These are phyloP conservation scores for Bacterosira constricta DNA, from an alignment of 108 stramenopile genomes.

Conservation along the genomic window DNA sequence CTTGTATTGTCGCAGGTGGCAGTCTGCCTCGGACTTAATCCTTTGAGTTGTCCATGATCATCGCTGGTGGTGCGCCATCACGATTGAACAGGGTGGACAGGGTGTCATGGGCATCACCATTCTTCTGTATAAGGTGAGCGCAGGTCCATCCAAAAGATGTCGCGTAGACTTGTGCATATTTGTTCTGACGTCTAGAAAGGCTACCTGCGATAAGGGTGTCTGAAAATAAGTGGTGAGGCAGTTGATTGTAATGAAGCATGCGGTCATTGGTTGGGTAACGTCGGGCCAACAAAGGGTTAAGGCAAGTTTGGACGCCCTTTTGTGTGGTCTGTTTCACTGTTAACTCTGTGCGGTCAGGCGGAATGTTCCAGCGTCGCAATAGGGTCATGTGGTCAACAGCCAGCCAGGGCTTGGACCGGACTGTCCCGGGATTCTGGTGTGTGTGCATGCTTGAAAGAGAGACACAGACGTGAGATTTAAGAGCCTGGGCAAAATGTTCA, in stretches of 20 bases:
- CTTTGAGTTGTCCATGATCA: conserved; percentile 33
- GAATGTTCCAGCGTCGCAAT: conserved; percentile 22
- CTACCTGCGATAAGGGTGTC: conserved; percentile 12
- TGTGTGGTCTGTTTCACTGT: conserved; percentile 43
- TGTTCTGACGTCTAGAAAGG: conserved; percentile 12
- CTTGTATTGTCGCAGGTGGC: conserved; percentile 13
- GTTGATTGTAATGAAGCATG: conserved; percentile 21
- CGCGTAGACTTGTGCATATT: conserved; percentile 23
- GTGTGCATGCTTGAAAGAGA: too few relatives aligned
- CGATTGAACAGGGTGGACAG: conserved; percentile 11
- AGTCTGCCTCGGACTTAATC: conserved; percentile 19
- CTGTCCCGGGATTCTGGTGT: too few relatives aligned
- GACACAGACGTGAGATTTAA: too few relatives aligned
- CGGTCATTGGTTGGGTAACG: conserved; percentile 5
- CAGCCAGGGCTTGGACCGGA: too few relatives aligned
- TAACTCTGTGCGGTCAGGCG: conserved; percentile 20
- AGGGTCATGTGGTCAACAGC: too few relatives aligned
- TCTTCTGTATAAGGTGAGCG: conserved; percentile 7
- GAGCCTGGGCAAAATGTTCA: too few relatives aligned
- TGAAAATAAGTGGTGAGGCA: conserved; percentile 20
- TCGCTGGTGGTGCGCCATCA: conserved; percentile 29
- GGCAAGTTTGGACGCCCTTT: conserved; percentile 13
- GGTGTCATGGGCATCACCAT: conserved; percentile 27
- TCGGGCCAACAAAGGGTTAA: conserved; percentile 3
- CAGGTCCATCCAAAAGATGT: conserved; percentile 22